A percentile compares a stretch with the other conserved stretches of the same genome.
Conservation (phyloP, 306 rosid species). For the Purshia tridentata region DNA sequence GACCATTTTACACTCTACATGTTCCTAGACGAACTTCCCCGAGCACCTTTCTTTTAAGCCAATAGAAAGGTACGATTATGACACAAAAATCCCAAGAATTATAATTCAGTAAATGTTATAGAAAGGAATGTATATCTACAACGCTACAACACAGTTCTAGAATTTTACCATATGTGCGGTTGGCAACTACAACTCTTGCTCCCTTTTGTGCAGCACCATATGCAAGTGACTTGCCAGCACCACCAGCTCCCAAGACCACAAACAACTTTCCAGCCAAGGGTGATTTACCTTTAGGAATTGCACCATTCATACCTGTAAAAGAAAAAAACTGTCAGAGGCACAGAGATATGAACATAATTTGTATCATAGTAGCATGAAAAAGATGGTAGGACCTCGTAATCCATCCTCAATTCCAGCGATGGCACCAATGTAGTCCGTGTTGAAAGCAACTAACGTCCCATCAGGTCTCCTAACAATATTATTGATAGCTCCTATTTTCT, state of each 20-base stretch:
- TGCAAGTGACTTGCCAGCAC: slow-evolving; percentile 33
- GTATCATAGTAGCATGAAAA: not conserved
- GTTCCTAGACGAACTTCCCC: too few species aligned
- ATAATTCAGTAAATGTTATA: too few species aligned
- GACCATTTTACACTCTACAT: too few species aligned
- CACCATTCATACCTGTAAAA: slow-evolving; percentile 26
- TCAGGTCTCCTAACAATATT: slow-evolving; percentile 32
- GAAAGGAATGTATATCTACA: too few species aligned
- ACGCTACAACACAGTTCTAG: too few species aligned
- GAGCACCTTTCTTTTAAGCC: too few species aligned
- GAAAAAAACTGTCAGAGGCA: not conserved
- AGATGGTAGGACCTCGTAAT: slow-evolving; percentile 18
- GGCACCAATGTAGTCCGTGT: slow-evolving; percentile 34
- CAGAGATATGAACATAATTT: not conserved
- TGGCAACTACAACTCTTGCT: slow-evolving; percentile 49
- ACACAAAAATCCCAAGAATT: too few species aligned
- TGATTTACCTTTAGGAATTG: slow-evolving; percentile 18
- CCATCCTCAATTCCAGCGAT: slow-evolving; percentile 34
- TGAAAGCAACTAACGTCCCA: slow-evolving; percentile 30
- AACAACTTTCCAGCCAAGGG: slow-evolving; percentile 33
- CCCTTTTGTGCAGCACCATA: slow-evolving; percentile 40
- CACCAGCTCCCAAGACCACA: slow-evolving; percentile 38
- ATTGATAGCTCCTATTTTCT: slow-evolving; percentile 37
- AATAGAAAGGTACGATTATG: too few species aligned
- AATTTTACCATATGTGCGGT: slow-evolving; percentile 34